Conservation (phyloP, 1,284 basidiomycete genomes). For the Moesziomyces globuligerus region DNA sequence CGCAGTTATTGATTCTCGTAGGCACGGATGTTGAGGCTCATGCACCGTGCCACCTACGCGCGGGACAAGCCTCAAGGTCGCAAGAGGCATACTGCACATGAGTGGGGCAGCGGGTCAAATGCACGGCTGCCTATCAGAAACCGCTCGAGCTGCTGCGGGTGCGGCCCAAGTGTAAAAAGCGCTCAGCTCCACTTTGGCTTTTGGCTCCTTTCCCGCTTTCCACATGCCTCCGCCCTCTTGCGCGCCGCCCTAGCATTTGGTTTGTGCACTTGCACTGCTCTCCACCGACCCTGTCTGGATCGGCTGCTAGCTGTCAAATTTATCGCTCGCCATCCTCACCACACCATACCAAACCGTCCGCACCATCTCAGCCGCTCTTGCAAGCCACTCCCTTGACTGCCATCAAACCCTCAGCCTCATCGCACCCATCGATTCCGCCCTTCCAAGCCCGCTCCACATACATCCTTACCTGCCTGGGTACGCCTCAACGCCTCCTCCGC, state of each 20-base stretch:
- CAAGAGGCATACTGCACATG: too few relatives aligned
- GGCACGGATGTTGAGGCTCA: too few relatives aligned
- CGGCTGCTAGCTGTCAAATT: not conserved
- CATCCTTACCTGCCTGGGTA: too few relatives aligned
- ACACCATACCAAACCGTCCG: not conserved
- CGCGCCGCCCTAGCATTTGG: too few relatives aligned
- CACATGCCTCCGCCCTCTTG: conserved; percentile 5
- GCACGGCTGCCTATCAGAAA: too few relatives aligned
- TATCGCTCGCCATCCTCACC: not conserved
- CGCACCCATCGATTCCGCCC: not conserved
- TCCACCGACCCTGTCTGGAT: not conserved
- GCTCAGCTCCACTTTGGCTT: conserved; percentile 14
- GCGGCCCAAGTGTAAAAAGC: not conserved
- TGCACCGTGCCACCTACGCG: too few relatives aligned
- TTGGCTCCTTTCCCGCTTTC: conserved; percentile 20
- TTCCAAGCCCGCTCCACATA: not conserved
- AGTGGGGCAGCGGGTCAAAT: too few relatives aligned
- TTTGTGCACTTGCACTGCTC: too few relatives aligned
- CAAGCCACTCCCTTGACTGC: not conserved
- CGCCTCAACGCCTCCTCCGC: too few relatives aligned
- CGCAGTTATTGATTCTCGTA: too few relatives aligned
- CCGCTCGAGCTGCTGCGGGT: not conserved
- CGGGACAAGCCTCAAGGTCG: too few relatives aligned
- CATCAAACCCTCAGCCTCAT: not conserved
- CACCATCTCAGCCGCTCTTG: not conserved